A percentile compares a stretch with the other conserved stretches of the same genome.
Evolutionary conservation across 148 eudicot species (phyloP).

Genomic region (Beta vulgaris): DNA sequence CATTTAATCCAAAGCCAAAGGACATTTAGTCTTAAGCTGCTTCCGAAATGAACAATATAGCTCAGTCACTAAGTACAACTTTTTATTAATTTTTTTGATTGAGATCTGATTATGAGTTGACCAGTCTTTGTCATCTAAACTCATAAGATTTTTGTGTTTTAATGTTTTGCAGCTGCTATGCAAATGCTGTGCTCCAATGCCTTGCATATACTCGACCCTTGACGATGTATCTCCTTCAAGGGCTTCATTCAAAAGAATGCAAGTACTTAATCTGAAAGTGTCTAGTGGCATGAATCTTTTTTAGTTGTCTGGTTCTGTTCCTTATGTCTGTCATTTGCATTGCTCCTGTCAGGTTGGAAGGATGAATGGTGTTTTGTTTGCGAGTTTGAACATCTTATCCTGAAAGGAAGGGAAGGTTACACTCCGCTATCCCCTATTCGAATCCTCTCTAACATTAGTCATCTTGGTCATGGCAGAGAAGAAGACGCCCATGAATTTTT

Average conservation of each 20-base stretch:
- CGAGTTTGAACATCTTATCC: conserved; percentile 36
- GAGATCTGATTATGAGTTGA: background rate
- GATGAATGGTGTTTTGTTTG: conserved; percentile 39
- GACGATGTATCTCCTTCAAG: conserved; percentile 34
- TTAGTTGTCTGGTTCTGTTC: conserved; percentile 8
- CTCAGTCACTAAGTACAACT: background rate
- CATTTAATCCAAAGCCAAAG: background rate
- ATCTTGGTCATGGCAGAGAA: conserved; percentile 40
- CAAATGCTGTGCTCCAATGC: conserved; percentile 40
- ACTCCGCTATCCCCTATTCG: conserved; percentile 30
- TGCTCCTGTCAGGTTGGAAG: conserved; percentile 29
- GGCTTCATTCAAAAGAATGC: conserved; percentile 37
- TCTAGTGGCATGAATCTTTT: background rate
- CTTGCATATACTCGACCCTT: conserved; percentile 38
- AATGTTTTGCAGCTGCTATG: conserved; percentile 32
- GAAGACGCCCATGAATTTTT: conserved; percentile 41
- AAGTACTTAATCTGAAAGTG: conserved; percentile 1
- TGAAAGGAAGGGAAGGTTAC: conserved; percentile 29
- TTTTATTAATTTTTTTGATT: background rate
- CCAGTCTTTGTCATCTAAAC: background rate
- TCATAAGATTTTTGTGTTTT: background rate
- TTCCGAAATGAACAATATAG: background rate
- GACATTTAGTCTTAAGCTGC: background rate
- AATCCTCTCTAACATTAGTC: conserved; percentile 33
- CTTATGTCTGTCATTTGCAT: conserved; percentile 5